These are phyloP conservation scores for Beauveria caledonica DNA, from an alignment of 2,329 filamentous ascomycete species.

Conservation along the genomic window DNA sequence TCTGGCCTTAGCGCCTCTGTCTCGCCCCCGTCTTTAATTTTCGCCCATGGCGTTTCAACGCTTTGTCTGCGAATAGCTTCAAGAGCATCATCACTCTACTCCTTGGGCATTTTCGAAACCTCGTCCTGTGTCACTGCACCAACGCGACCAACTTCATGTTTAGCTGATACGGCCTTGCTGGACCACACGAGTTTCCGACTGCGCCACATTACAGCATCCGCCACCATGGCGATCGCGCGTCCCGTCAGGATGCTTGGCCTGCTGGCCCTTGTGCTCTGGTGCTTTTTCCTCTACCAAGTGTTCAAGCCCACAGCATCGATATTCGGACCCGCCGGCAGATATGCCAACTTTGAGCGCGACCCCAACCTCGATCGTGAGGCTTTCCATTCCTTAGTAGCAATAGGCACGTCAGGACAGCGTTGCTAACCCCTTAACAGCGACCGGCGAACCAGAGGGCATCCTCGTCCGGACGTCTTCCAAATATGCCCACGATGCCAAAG, in stretches of 20 bases:
- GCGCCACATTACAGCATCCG: background rate
- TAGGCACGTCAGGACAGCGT: background rate
- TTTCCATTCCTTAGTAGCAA: background rate
- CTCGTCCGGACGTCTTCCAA: conserved; percentile 66
- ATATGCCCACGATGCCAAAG: conserved; percentile 67
- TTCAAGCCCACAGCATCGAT: conserved; percentile 48
- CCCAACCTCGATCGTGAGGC: conserved; percentile 78
- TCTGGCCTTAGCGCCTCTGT: background rate
- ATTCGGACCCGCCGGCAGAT: conserved; percentile 32
- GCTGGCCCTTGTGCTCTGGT: conserved; percentile 62
- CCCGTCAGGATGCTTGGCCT: conserved; percentile 73
- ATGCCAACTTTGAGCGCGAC: conserved; percentile 61
- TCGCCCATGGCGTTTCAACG: background rate
- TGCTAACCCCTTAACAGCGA: conserved; percentile 47
- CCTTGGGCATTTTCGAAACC: background rate
- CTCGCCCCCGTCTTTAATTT: conserved; percentile 1
- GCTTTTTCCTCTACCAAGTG: conserved; percentile 72
- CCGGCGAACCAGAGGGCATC: conserved; percentile 71
- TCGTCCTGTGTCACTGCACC: background rate
- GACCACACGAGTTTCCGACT: background rate
- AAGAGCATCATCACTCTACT: background rate
- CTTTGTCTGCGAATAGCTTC: conserved; percentile 5
- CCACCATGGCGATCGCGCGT: conserved; percentile 72
- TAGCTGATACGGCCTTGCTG: background rate
- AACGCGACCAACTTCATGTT: conserved; percentile 4